These are phyloP conservation scores for Heterobasidion annosum DNA, from an alignment of 1,284 basidiomycete genomes.

Conservation along the genomic window DNA sequence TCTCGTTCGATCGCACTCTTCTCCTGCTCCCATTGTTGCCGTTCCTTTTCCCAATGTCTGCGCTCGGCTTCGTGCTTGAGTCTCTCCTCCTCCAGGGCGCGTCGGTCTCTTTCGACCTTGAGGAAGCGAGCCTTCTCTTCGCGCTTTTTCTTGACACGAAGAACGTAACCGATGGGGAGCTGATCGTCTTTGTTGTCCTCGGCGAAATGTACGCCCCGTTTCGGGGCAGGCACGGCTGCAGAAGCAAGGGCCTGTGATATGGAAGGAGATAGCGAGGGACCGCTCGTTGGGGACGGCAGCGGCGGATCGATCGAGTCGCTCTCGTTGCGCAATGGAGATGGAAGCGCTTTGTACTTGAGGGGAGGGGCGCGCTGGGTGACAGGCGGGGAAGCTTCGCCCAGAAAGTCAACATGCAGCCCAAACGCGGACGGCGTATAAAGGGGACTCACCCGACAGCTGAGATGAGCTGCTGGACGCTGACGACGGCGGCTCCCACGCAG, in stretches of 20 bases:
- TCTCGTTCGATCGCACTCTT: constrained; percentile 47
- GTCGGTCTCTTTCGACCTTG: constrained; percentile 45
- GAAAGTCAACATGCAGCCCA: constrained; percentile 5
- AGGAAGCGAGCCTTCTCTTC: constrained; percentile 66
- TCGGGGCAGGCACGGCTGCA: constrained; percentile 18
- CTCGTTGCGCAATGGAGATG: constrained; percentile 47
- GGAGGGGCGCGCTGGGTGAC: constrained; percentile 14
- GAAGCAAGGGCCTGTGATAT: neutral
- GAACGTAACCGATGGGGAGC: constrained; percentile 57
- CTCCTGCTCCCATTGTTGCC: constrained; percentile 45
- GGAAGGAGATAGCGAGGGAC: constrained; percentile 9
- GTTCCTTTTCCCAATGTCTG: constrained; percentile 44
- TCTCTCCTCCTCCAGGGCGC: constrained; percentile 42
- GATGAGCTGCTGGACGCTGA: constrained; percentile 13
- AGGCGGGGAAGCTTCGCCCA: constrained; percentile 7
- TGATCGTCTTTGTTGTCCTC: constrained; percentile 55
- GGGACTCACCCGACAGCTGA: constrained; percentile 12
- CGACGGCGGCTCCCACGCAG: constrained; percentile 6
- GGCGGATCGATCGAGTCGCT: constrained; percentile 6
- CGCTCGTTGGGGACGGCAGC: constrained; percentile 14
- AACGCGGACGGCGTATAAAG: constrained; percentile 1
- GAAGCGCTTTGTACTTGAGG: constrained; percentile 35
- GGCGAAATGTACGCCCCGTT: constrained; percentile 61
- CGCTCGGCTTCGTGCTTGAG: constrained; percentile 36
- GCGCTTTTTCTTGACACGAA: constrained; percentile 59